Evolutionary conservation across 495 filamentous ascomycete species (phyloP), one percentile per base, ranked within the genome.

Genomic region (Tuber aestivum): DNA sequence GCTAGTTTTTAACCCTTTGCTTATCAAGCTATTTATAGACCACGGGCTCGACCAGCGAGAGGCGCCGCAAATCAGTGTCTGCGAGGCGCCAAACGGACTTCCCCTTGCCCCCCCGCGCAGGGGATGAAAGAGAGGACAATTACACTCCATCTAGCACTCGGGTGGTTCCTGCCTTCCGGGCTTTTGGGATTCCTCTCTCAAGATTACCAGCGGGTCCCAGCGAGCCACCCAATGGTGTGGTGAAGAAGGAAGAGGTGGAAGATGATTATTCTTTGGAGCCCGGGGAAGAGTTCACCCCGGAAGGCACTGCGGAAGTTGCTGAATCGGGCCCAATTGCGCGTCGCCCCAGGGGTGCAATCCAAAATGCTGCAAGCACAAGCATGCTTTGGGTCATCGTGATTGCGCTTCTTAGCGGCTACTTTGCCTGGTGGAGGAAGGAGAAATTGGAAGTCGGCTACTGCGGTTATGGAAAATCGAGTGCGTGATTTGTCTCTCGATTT

Each of bases 371-470:
- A 14, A 74, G 78, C 23, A 78, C 74, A 42, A 77, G 68, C 40
- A 73, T 81, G 14, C 85, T 94, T 14, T 91, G 88, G 85, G 85
- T 92, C 20, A 87, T 96, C 8, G 78, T 92, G 21, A 77, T 91
- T 0, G 89, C 90, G 0, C 83, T 96, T 7, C 77, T 96, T 40
- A 87, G 86, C 38, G 90, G 92, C 7, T 94, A 95, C 76, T 92
- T 87, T 38, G 87, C 87, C 56, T 95, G 94, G 89, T 98, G 93
- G 88, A 88, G 96, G 71, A 92, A 94, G 76, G 96, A 99, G 84
- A 97, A 98, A 87, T 85, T 96, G 20, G 93, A 93, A 50, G 93
- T 97, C 65, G 95, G 95, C 40, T 99, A 95, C 83, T 99, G 95
- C 83, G 95, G 94, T 37, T 89, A 95, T 77, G 95, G 94, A 27